A percentile compares a stretch with the other conserved stretches of the same genome.
phyloP scores from a whole-genome alignment of 2,329 filamentous ascomycete genomes.

The Dactylellina drechsleri region DNA sequence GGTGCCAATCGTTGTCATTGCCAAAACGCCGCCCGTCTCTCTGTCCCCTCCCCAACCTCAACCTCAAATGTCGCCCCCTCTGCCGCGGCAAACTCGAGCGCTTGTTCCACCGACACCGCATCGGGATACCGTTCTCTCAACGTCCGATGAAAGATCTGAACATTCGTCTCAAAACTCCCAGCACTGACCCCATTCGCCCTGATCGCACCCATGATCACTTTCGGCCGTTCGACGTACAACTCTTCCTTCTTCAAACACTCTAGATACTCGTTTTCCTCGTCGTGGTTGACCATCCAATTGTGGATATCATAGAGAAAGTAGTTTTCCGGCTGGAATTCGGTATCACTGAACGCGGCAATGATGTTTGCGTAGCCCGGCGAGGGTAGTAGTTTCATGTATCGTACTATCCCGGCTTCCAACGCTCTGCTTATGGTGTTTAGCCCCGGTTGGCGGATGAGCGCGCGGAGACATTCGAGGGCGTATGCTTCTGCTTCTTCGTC shows the following conservation, averaged over 20 bases:
- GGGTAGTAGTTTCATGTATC: slow-evolving; percentile 32
- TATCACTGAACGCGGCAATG: slow-evolving; percentile 43
- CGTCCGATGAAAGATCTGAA: slow-evolving; percentile 41
- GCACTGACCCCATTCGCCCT: slow-evolving; percentile 5
- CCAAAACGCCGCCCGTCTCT: slow-evolving; percentile 19
- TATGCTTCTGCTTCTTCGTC: slow-evolving; percentile 52
- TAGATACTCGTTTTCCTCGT: slow-evolving; percentile 24
- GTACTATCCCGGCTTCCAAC: slow-evolving; percentile 31
- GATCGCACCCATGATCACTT: slow-evolving; percentile 22
- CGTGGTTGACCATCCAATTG: slow-evolving; percentile 38
- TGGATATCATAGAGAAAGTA: slow-evolving; percentile 51
- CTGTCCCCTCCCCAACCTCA: slow-evolving; percentile 7
- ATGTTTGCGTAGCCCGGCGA: slow-evolving; percentile 36
- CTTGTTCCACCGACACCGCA: slow-evolving; percentile 33
- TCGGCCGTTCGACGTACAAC: slow-evolving; percentile 33
- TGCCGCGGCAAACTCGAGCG: slow-evolving; percentile 48
- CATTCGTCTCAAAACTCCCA: slow-evolving; percentile 27
- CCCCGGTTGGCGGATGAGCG: slow-evolving; percentile 22
- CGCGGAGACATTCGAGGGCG: slow-evolving; percentile 43
- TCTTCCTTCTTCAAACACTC: slow-evolving; percentile 25
- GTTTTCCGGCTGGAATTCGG: slow-evolving; percentile 34
- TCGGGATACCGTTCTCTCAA: slow-evolving; percentile 34
- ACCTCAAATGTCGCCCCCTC: slow-evolving; percentile 37
- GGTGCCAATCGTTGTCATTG: slow-evolving; percentile 8
- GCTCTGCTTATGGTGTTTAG: slow-evolving; percentile 16